These are phyloP conservation scores for Brassica hybrid DNA, from an alignment of 441 rosid species.

Conservation along the genomic window DNA sequence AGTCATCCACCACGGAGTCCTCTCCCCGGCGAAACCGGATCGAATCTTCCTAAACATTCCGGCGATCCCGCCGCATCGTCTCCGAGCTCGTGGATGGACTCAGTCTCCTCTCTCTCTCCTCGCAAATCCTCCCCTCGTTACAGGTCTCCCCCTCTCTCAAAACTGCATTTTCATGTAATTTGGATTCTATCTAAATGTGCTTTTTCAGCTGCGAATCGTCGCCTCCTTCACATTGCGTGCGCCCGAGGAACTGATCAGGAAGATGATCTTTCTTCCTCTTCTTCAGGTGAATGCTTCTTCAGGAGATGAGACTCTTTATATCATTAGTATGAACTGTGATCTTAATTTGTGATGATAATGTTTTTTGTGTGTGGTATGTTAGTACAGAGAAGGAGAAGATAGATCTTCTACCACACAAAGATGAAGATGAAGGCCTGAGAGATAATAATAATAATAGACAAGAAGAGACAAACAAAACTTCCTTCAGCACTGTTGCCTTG, in stretches of 20 bases:
- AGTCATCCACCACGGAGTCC: constrained; percentile 55
- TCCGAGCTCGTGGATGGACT: constrained; percentile 45
- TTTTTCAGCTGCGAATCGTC: constrained; percentile 46
- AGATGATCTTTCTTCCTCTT: constrained; percentile 55
- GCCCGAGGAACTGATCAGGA: constrained; percentile 59
- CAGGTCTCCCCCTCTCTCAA: constrained; percentile 44
- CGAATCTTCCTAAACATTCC: constrained; percentile 43
- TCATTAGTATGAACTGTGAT: too few species aligned
- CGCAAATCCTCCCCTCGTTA: constrained; percentile 34
- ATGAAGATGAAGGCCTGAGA: too few species aligned
- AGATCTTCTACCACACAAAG: constrained; percentile 43
- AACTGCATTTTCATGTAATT: background rate
- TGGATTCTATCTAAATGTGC: constrained; percentile 18
- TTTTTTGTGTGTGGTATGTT: constrained; percentile 34
- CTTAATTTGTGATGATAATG: background rate
- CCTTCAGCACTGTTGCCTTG: constrained; percentile 76
- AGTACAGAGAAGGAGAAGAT: constrained; percentile 55
- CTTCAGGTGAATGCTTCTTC: constrained; percentile 52
- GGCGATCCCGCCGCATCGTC: constrained; percentile 36
- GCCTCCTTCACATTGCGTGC: constrained; percentile 44
- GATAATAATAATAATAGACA: constrained; percentile 20
- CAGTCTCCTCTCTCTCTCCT: constrained; percentile 45
- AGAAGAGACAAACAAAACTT: constrained; percentile 52
- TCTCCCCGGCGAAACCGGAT: constrained; percentile 51
- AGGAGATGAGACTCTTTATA: too few species aligned